Conservation (phyloP, 768 basidiomycete species). For the Symmetrospora coprosmae region DNA sequence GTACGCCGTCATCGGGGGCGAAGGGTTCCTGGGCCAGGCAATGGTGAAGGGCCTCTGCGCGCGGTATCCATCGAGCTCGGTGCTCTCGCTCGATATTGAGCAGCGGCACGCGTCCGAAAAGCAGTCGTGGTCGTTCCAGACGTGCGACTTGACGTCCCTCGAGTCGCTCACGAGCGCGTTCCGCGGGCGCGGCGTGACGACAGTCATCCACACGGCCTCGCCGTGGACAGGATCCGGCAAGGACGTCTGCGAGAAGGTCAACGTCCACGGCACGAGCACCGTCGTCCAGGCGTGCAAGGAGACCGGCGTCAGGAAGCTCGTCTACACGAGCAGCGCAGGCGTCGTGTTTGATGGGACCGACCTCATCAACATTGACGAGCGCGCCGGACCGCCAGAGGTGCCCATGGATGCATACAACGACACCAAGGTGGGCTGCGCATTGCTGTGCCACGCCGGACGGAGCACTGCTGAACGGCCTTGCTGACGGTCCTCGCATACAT, state of each 20-base stretch:
- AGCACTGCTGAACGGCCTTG: background rate
- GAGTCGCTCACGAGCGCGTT: slow-evolving; percentile 58
- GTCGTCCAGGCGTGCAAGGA: slow-evolving; percentile 68
- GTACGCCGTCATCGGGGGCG: slow-evolving; percentile 70
- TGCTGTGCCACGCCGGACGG: background rate
- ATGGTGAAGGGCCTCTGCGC: slow-evolving; percentile 73
- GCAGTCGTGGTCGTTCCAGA: slow-evolving; percentile 49
- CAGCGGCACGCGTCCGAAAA: slow-evolving; percentile 49
- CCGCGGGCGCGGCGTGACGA: slow-evolving; percentile 59
- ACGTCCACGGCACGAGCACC: slow-evolving; percentile 76
- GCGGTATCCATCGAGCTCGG: slow-evolving; percentile 52
- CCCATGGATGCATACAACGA: slow-evolving; percentile 84
- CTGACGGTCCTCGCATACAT: background rate
- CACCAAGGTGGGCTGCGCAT: slow-evolving; percentile 46
- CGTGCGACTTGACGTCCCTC: slow-evolving; percentile 73
- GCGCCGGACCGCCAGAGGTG: slow-evolving; percentile 55
- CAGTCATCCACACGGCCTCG: slow-evolving; percentile 90
- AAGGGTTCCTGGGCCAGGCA: slow-evolving; percentile 73
- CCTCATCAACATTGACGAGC: slow-evolving; percentile 75
- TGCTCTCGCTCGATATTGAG: slow-evolving; percentile 80
- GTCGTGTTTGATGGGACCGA: slow-evolving; percentile 73
- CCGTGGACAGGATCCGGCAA: slow-evolving; percentile 45
- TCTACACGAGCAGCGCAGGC: slow-evolving; percentile 86
- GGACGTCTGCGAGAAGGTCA: slow-evolving; percentile 75
- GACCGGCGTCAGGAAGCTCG: slow-evolving; percentile 63